Conservation (phyloP, 805 yeast genomes). For the Wickerhamiella vanderwaltii region DNA sequence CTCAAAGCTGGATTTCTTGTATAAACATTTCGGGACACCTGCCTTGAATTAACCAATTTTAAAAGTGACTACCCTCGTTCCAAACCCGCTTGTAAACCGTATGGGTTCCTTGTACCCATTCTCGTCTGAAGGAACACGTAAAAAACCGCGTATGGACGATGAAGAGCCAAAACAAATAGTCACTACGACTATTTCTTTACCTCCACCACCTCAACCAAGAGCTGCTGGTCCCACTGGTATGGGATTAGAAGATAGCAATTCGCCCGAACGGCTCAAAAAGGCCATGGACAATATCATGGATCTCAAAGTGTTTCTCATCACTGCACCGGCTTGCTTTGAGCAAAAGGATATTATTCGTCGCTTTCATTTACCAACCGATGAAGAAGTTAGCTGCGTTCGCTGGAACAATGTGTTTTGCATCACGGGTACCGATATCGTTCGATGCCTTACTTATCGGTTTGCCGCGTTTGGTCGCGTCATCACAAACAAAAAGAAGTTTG, state of each 20-base stretch:
- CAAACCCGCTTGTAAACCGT: background rate
- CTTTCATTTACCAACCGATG: constrained; percentile 74
- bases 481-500: constrained; percentile 81
- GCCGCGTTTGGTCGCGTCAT: constrained; percentile 81
- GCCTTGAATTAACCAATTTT: too few species aligned
- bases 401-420: constrained; percentile 86
- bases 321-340: constrained; percentile 94
- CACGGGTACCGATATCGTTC: constrained; percentile 92
- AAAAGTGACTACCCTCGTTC: constrained; percentile 9
- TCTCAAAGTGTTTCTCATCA: constrained; percentile 69
- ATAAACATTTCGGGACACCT: too few species aligned
- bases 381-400: constrained; percentile 84
- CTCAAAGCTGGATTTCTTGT: too few species aligned
- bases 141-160: constrained; percentile 4
- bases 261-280: constrained; percentile 12
- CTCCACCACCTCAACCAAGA: constrained; percentile 8
- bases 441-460: constrained; percentile 79
- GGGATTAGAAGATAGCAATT: constrained; percentile 7
- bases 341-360: constrained; percentile 76
- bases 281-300: constrained; percentile 15
- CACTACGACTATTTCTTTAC: background rate
- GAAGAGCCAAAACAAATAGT: background rate
- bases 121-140: constrained; percentile 5
- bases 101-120: constrained; percentile 9
- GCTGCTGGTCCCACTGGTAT: constrained; percentile 8